Evolutionary conservation across 352 stramenopile species (phyloP).

Genomic region (Globisporangium acanthophoron): DNA sequence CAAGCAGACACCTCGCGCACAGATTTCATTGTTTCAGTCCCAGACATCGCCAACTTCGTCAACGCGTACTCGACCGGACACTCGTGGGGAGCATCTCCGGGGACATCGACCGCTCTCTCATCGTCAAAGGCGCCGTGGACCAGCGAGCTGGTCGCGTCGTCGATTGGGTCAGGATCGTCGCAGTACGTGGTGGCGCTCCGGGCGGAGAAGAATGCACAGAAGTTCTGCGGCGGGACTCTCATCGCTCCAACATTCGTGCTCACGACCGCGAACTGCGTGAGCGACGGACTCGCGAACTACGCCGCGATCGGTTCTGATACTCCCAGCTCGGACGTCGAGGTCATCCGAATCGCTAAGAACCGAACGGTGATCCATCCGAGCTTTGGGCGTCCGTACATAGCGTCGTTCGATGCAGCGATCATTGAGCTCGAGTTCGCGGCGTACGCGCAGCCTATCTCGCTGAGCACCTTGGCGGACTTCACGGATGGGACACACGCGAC

Average conservation of each 20-base stretch:
- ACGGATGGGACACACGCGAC: conserved; percentile 6
- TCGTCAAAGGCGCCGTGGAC: not conserved
- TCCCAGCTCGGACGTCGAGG: conserved; percentile 15
- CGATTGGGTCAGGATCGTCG: not conserved
- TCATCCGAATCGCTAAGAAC: conserved; percentile 14
- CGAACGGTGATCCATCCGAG: conserved; percentile 16
- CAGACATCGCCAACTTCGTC: not conserved
- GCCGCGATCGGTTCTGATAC: conserved; percentile 22
- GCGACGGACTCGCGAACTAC: conserved; percentile 14
- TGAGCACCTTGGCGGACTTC: conserved; percentile 16
- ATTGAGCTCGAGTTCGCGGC: conserved; percentile 19
- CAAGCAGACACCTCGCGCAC: not conserved
- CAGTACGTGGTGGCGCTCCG: conserved; percentile 23
- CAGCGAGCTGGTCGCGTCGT: not conserved
- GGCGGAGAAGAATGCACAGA: conserved; percentile 20
- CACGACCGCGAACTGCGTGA: not conserved
- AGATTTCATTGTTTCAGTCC: not conserved
- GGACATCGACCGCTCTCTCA: not conserved
- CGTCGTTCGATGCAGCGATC: conserved; percentile 22
- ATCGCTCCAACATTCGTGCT: conserved; percentile 1
- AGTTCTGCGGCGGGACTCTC: conserved; percentile 4
- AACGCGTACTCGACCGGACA: conserved; percentile 1
- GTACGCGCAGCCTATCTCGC: conserved; percentile 10
- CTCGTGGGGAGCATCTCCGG: not conserved
- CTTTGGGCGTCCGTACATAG: conserved; percentile 13